These are phyloP conservation scores for Claviceps sp. DNA, from an alignment of 2,329 filamentous ascomycete species.

Conservation along the genomic window DNA sequence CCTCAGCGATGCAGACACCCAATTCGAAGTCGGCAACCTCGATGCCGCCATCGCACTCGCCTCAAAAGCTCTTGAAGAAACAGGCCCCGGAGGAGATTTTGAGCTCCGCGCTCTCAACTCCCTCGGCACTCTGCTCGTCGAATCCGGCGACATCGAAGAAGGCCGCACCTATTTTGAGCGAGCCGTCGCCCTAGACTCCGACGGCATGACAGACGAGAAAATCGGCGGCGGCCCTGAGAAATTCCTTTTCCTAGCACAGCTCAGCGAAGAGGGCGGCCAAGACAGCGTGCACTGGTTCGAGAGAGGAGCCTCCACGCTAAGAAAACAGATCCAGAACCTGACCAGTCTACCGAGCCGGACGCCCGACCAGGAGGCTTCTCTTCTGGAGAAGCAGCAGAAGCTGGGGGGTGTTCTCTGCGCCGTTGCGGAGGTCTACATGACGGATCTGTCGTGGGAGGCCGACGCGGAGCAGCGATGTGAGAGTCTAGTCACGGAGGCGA, in stretches of 20 bases:
- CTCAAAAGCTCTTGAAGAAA: slow-evolving; percentile 27
- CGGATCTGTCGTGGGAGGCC: slow-evolving; percentile 82
- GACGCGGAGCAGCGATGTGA: slow-evolving; percentile 87
- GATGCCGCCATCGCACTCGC: slow-evolving; percentile 28
- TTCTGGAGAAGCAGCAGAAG: slow-evolving; percentile 63
- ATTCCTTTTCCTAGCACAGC: slow-evolving; percentile 86
- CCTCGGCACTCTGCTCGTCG: slow-evolving; percentile 69
- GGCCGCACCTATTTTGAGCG: slow-evolving; percentile 60
- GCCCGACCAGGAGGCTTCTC: slow-evolving; percentile 24
- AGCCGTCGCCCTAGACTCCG: slow-evolving; percentile 63
- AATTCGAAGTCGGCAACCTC: slow-evolving; percentile 28
- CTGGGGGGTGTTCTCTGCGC: slow-evolving; percentile 86
- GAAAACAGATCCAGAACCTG: slow-evolving; percentile 54
- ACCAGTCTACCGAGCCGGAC: slow-evolving; percentile 31
- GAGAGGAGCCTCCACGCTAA: slow-evolving; percentile 57
- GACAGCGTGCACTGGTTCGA: slow-evolving; percentile 57
- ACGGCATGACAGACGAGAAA: slow-evolving; percentile 56
- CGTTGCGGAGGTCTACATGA: slow-evolving; percentile 97
- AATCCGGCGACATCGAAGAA: slow-evolving; percentile 66
- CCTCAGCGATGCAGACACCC: slow-evolving; percentile 27
- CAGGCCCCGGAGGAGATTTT: slow-evolving; percentile 31
- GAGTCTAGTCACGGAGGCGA: slow-evolving; percentile 76
- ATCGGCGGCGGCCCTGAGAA: slow-evolving; percentile 80
- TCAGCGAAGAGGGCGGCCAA: slow-evolving; percentile 57
- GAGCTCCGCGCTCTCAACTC: slow-evolving; percentile 58